Base-by-base conservation (phyloP, 371 early-diverging fungal genomes). In the Hamiltosporidium tvaerminnensis region DNA sequence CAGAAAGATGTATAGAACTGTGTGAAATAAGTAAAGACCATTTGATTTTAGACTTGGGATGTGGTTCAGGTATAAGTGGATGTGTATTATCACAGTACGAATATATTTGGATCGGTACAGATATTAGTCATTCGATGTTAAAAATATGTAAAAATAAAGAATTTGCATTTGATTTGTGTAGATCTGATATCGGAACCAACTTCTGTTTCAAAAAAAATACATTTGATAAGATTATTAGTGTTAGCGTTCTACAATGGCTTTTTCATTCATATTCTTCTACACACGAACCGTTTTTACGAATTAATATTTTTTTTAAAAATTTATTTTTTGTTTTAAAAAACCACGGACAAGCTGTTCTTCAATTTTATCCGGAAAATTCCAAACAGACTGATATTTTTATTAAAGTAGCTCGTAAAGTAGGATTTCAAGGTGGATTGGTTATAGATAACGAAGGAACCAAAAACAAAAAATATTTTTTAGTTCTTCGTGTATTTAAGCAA, bases 101-200 rank as follows among this genome's bases (percentile, higher is more conserved):
- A 2, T 89, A 91, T 70, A 63, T 83, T 37, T 93, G 94, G 93
- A 87, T 91, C 32, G 96, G 96, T 9, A 79, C 91, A 79, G 96
- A 96, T 76, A 90, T 96, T 69, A 84, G 88, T 7, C 83, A 84
- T 1, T 73, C 87, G 35, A 96, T 96, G 96, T 77, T 96, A 23
- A 23, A 23, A 23, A 23, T 23, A 23, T 23, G 61, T 57, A 35
- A 36, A 50, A 47, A 48, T 23, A 57, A 57, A 48, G 47, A 39
- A 9, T 64, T 56, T 16, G 39, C 37, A 12, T 31, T 10, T 49
- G 16, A 54, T 37, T 10, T 14, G 16, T 23, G 9, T 52, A 54
- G 10, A 37, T 37, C 7, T 33, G 77, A 79, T 61, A 71, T 76
- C 56, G 76, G 76, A 16, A 56, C 57, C 16, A 67, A 69, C 30